Percentiles rank a stretch among this genome's conserved stretches.
Conservation (phyloP, 1,139 yeast genomes). For the Candida dubliniensis region DNA sequence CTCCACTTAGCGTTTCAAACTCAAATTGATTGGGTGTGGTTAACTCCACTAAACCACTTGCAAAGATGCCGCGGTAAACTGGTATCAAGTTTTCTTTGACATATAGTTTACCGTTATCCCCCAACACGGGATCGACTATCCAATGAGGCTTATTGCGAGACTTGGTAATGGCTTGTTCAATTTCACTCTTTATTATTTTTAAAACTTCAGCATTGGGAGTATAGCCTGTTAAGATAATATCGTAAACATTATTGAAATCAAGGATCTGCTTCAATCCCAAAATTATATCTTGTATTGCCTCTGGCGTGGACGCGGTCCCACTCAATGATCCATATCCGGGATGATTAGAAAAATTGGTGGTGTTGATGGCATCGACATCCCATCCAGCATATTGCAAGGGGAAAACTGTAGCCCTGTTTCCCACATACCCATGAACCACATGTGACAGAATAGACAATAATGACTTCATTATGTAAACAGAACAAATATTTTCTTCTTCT, state of each 20-base stretch:
- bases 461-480: conserved; percentile 10
- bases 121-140: conserved; percentile 43
- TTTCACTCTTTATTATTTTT: conserved; percentile 45
- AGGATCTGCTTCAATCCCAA: conserved; percentile 26
- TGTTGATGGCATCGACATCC: conserved; percentile 45
- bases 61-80: conserved; percentile 25
- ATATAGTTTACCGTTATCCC: conserved; percentile 40
- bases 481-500: neutral
- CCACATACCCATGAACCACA: conserved; percentile 49
- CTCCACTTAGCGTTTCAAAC: conserved; percentile 33
- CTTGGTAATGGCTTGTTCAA: conserved; percentile 17
- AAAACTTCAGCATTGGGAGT: conserved; percentile 60
- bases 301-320: conserved; percentile 24
- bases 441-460: conserved; percentile 44
- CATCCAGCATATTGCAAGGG: conserved; percentile 47
- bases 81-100: conserved; percentile 37
- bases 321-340: conserved; percentile 44
- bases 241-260: conserved; percentile 39
- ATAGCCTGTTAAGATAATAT: conserved; percentile 71
- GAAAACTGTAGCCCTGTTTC: conserved; percentile 42
- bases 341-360: conserved; percentile 45
- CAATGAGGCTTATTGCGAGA: conserved; percentile 21
- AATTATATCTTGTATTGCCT: conserved; percentile 22
- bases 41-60: conserved; percentile 30
- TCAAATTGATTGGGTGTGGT: conserved; percentile 46